Evolutionary conservation across 108 stramenopile genomes (phyloP).

Genomic region (Tribonema minus): DNA sequence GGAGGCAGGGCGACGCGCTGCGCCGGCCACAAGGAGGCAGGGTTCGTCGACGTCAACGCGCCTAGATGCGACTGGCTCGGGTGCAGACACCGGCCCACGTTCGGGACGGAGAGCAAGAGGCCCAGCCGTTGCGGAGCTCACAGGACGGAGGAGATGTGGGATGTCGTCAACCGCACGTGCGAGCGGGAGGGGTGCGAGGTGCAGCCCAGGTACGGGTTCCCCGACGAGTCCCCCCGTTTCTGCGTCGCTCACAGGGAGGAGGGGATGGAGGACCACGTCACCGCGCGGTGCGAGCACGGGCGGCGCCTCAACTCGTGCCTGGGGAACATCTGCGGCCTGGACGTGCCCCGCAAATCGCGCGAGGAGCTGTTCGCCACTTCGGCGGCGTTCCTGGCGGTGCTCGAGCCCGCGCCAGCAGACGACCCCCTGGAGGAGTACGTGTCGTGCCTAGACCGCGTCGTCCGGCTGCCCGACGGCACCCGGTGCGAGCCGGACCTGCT

Average conservation of each 20-base stretch:
- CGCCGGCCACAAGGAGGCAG: conserved; percentile 24
- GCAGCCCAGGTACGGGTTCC: conserved; percentile 34
- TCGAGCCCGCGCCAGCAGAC: too few species aligned
- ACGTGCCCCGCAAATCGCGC: too few species aligned
- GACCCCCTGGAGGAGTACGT: too few species aligned
- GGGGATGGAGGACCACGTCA: conserved; percentile 20
- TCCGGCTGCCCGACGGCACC: too few species aligned
- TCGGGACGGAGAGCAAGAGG: conserved; percentile 35
- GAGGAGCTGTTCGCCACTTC: too few species aligned
- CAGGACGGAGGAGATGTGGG: conserved; percentile 41
- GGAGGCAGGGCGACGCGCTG: conserved; percentile 39
- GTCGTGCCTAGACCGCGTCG: too few species aligned
- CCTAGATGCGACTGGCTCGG: conserved; percentile 39
- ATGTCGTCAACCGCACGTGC: conserved; percentile 39
- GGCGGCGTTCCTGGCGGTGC: too few species aligned
- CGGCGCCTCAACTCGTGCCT: too few species aligned
- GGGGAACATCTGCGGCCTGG: too few species aligned
- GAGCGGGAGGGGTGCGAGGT: conserved; percentile 26
- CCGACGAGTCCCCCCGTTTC: conserved; percentile 7
- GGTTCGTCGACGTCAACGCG: conserved; percentile 37
- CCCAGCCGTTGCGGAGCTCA: conserved; percentile 34
- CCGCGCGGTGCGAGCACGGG: background rate
- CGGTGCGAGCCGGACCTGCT: too few species aligned
- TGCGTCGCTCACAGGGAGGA: conserved; percentile 25
- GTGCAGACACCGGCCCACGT: conserved; percentile 34